A percentile compares a stretch with the other conserved stretches of the same genome.
phyloP scores from a whole-genome alignment of 169 alveolate genomes.

The Plasmodium coatneyi region DNA sequence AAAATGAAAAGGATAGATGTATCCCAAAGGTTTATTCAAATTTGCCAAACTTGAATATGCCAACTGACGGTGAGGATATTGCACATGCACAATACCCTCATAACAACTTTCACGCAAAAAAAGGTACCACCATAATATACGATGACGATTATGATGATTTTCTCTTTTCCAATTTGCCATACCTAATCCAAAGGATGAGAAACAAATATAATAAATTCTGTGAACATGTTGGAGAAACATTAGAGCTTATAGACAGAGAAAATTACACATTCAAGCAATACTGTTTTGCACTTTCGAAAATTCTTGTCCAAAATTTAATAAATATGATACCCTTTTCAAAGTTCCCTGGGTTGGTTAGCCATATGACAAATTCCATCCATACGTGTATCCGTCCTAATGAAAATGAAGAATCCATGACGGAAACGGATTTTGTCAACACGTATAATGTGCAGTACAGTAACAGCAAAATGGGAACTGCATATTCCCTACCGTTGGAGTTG shows the following conservation, averaged over 20 bases:
- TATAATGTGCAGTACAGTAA: background rate
- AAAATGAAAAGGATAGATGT: constrained; percentile 40
- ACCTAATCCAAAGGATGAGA: background rate
- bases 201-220: constrained; percentile 34
- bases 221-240: constrained; percentile 36
- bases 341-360: constrained; percentile 5
- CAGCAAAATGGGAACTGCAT: background rate
- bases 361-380: background rate
- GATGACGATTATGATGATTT: constrained; percentile 6
- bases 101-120: background rate
- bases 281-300: constrained; percentile 39
- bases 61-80: background rate
- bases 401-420: background rate
- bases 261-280: constrained; percentile 40
- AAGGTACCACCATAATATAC: background rate
- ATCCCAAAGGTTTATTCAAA: constrained; percentile 20
- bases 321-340: constrained; percentile 27
- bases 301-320: constrained; percentile 7
- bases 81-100: background rate
- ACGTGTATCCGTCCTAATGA: background rate
- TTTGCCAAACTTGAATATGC: background rate
- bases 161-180: constrained; percentile 4
- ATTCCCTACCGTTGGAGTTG: constrained; percentile 5
- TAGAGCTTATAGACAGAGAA: constrained; percentile 17
- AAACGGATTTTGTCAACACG: background rate